These are phyloP conservation scores for Vigna trinervia DNA, from an alignment of 306 rosid species.

Conservation along the genomic window DNA sequence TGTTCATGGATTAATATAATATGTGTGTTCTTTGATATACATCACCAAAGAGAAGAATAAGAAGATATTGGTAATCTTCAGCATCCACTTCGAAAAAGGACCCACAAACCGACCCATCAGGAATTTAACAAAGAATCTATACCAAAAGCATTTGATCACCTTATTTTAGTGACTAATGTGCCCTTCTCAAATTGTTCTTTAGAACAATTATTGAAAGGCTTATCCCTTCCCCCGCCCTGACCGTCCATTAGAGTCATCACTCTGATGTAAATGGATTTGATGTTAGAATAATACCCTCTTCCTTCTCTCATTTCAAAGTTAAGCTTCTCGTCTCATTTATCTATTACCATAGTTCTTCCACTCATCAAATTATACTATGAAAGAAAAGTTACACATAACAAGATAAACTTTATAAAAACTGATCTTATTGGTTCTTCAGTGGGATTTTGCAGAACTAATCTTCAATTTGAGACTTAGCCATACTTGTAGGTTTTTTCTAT, in stretches of 20 bases:
- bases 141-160: constrained; percentile 45
- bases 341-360: not conserved
- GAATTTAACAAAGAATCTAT: constrained; percentile 64
- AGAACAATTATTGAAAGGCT: constrained; percentile 43
- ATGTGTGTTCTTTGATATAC: constrained; percentile 40
- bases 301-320: constrained; percentile 6
- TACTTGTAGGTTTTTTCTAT: too few species aligned
- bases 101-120: constrained; percentile 61
- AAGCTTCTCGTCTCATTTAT: not conserved
- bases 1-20: constrained; percentile 8
- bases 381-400: not conserved
- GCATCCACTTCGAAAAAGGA: constrained; percentile 37
- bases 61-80: constrained; percentile 57
- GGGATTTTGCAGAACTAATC: too few species aligned
- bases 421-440: too few species aligned
- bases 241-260: constrained; percentile 39
- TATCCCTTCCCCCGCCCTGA: constrained; percentile 39
- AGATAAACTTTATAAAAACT: too few species aligned
- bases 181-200: constrained; percentile 50
- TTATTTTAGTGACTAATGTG: constrained; percentile 48
- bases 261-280: constrained; percentile 23
- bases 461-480: too few species aligned
- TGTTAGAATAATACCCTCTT: constrained; percentile 6
- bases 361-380: not conserved
- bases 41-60: constrained; percentile 52